Evolutionary conservation across 768 basidiomycete species (phyloP).

Genomic region (Dioszegia crocea): DNA sequence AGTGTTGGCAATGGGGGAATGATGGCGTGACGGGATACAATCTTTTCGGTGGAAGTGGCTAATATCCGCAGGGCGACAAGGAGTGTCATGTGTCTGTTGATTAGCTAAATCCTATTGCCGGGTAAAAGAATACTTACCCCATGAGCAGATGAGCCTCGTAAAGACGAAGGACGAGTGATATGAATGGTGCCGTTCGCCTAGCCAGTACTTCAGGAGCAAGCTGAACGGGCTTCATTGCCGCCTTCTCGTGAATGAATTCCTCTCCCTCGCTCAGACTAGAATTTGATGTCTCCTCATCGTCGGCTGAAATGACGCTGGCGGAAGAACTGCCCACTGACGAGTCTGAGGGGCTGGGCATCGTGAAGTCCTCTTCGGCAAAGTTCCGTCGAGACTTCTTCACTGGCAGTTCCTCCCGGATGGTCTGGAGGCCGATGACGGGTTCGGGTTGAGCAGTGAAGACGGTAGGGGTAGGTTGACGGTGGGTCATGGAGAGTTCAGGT

Average conservation of each 20-base stretch:
- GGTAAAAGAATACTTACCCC: slow-evolving; percentile 14
- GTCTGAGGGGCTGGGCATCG: slow-evolving; percentile 13
- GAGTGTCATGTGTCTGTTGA: slow-evolving; percentile 23
- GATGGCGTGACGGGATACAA: slow-evolving; percentile 5
- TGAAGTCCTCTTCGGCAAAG: slow-evolving; percentile 25
- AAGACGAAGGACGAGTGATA: slow-evolving; percentile 25
- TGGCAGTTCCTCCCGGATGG: slow-evolving; percentile 22
- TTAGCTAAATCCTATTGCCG: background rate
- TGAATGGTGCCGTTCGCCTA: slow-evolving; percentile 11
- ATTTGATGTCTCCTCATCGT: slow-evolving; percentile 12
- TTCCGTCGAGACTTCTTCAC: slow-evolving; percentile 14
- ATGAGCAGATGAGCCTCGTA: slow-evolving; percentile 44
- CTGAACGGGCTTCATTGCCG: background rate
- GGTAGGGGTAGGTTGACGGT: slow-evolving; percentile 15
- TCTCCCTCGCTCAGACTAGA: slow-evolving; percentile 11
- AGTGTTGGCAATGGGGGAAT: slow-evolving; percentile 9
- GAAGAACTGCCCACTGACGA: slow-evolving; percentile 7
- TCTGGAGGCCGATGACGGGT: slow-evolving; percentile 12
- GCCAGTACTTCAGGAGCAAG: background rate
- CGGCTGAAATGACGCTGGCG: slow-evolving; percentile 11
- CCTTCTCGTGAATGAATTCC: slow-evolving; percentile 15
- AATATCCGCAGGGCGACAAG: slow-evolving; percentile 15
- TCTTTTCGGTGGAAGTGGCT: slow-evolving; percentile 12
- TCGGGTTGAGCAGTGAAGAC: slow-evolving; percentile 17
- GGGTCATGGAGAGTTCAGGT: slow-evolving; percentile 9